Evolutionary conservation across 805 yeast species (phyloP).

Genomic region (Metschnikowia noctiluminum): DNA sequence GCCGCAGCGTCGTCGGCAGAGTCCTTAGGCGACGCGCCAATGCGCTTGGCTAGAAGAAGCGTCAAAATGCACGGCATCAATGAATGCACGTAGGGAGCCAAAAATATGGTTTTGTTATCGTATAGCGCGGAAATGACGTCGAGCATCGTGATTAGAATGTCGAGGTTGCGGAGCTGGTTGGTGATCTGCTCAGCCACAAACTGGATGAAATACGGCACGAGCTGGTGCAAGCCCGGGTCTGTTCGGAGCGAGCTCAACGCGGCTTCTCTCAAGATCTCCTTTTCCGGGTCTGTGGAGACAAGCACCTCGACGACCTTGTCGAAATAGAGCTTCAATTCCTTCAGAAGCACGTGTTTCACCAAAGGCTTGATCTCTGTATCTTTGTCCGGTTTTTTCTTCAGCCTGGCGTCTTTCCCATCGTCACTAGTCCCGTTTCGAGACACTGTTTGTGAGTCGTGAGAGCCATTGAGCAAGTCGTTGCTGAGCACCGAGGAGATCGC

Average conservation of each 20-base stretch:
- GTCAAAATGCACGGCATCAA: slow-evolving; percentile 96
- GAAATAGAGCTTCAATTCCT: slow-evolving; percentile 89
- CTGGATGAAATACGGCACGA: slow-evolving; percentile 94
- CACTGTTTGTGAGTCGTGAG: not conserved
- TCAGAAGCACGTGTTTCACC: slow-evolving; percentile 92
- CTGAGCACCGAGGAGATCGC: slow-evolving; percentile 55
- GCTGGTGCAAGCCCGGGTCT: slow-evolving; percentile 95
- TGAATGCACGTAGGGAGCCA: slow-evolving; percentile 95
- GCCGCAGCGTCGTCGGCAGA: slow-evolving; percentile 28
- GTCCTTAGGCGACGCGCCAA: slow-evolving; percentile 55
- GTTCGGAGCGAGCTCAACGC: slow-evolving; percentile 81
- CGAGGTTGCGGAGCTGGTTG: slow-evolving; percentile 71
- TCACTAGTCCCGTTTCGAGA: slow-evolving; percentile 38
- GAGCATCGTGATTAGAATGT: slow-evolving; percentile 74
- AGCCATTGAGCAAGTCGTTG: slow-evolving; percentile 29
- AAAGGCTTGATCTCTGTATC: slow-evolving; percentile 75
- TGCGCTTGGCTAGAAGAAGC: slow-evolving; percentile 77
- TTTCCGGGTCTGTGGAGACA: slow-evolving; percentile 51
- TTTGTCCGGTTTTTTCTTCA: slow-evolving; percentile 34
- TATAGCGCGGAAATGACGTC: slow-evolving; percentile 84
- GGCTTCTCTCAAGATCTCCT: slow-evolving; percentile 62
- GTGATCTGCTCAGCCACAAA: slow-evolving; percentile 95
- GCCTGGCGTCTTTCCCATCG: slow-evolving; percentile 21
- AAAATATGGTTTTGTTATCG: slow-evolving; percentile 77
- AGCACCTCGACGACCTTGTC: slow-evolving; percentile 85